Evolutionary conservation across 2,329 filamentous ascomycete species (phyloP).

Genomic region (Blastomyces parvus): DNA sequence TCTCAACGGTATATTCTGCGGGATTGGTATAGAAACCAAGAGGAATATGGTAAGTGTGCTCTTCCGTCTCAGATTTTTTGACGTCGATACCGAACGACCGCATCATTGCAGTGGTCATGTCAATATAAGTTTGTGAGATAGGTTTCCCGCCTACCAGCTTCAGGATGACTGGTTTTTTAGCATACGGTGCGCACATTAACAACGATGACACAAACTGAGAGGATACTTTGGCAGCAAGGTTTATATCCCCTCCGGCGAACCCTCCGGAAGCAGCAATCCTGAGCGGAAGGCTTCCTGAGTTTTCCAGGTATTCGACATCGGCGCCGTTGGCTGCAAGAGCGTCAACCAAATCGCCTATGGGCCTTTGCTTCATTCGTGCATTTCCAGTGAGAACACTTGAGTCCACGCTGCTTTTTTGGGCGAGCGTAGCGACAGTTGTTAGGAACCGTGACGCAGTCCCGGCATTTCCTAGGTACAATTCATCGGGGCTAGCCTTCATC

Average conservation of each 20-base stretch:
- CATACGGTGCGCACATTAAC: slow-evolving; percentile 93
- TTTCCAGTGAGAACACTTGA: slow-evolving; percentile 86
- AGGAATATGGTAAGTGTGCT: slow-evolving; percentile 90
- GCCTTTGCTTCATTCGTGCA: slow-evolving; percentile 88
- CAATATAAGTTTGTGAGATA: slow-evolving; percentile 93
- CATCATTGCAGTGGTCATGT: slow-evolving; percentile 99
- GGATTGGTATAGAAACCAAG: slow-evolving; percentile 76
- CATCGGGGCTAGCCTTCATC: slow-evolving; percentile 62
- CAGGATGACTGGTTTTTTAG: slow-evolving; percentile 84
- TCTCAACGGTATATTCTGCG: slow-evolving; percentile 79
- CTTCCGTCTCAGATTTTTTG: slow-evolving; percentile 62
- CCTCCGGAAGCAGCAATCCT: slow-evolving; percentile 73
- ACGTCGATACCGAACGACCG: slow-evolving; percentile 77
- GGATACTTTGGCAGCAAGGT: slow-evolving; percentile 87
- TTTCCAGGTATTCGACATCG: slow-evolving; percentile 75
- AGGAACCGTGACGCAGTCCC: slow-evolving; percentile 93
- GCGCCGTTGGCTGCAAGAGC: slow-evolving; percentile 80
- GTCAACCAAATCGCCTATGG: slow-evolving; percentile 87
- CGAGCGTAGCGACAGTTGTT: slow-evolving; percentile 81
- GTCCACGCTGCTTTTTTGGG: slow-evolving; percentile 52
- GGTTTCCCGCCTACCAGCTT: slow-evolving; percentile 91
- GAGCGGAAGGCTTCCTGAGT: slow-evolving; percentile 72
- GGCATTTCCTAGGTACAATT: slow-evolving; percentile 90
- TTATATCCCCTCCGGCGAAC: slow-evolving; percentile 76
- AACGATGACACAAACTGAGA: slow-evolving; percentile 99